Evolutionary conservation across 169 alveolate genomes (phyloP), one percentile per base, ranked within the genome.

Genomic region (Plasmodium fragile): DNA sequence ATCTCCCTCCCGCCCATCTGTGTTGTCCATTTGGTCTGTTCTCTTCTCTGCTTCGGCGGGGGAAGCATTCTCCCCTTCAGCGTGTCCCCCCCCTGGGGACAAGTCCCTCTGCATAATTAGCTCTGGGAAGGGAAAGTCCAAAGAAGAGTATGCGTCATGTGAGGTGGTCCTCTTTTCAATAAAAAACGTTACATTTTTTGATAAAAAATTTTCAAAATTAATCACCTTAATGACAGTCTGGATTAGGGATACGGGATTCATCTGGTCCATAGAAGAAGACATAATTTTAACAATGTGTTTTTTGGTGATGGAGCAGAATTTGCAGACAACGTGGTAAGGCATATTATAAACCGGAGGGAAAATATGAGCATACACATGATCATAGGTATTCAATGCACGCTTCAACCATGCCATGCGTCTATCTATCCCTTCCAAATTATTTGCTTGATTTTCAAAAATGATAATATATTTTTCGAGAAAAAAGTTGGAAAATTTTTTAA

Each of bases 351-450:
- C 22, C 4, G 25, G 25, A 11, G 94, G 94, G 25, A 91, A 91
- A 34, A 91, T 91, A 81, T 36, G 65, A 69, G 70, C 41, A 80
- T 91, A 91, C 1, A 34, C 59, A 81, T 91, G 81, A 13, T 91
- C 92, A 77, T 91, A 91, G 34, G 77, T 91, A 91, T 91, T 91
- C 43, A 91, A 34, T 6, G 78, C 32, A 4, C 94, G 82, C 22
- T 91, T 91, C 30, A 91, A 28, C 94, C 94, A 91, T 4, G 94
- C 83, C 65, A 91, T 25, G 73, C 94, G 39, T 70, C 94, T 79
- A 30, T 91, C 94, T 4, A 91, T 81, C 34, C 72, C 83, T 45
- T 91, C 92, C n/a, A 91, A 91, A n/a, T 82, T 91, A 28, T 91
- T 39, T 16, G 55, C 84, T 45, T 91, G 92, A 81, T 91, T 91